Evolutionary conservation across 148 eudicot species (phyloP), one percentile per base, ranked within the genome.

Genomic region (Rhododendron ovatum): DNA sequence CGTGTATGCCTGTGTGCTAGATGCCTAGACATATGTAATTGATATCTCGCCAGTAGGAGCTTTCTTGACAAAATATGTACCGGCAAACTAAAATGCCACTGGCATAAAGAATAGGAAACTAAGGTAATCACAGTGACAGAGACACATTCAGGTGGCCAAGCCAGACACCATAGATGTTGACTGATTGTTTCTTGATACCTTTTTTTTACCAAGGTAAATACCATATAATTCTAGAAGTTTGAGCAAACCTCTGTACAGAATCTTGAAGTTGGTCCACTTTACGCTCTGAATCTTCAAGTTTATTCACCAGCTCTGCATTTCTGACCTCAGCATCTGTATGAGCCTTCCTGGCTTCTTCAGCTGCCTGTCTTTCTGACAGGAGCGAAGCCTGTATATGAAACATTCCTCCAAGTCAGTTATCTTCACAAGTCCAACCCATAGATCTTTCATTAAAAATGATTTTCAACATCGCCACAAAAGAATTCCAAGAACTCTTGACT

Each of bases 241-340:
- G 13, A 24, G 88, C 93, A 84, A 79, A 98, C 99, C 98, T 95
- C 90, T 95, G 98, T 61, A 91, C 87, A 53, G 96, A 94, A 45
- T 94, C 98, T 91, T 92, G 96, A 88, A 98, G 95, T 88, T 93
- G 91, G 76, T 91, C 88, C 35, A 92, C 91, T 87, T 89, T 92
- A 61, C 91, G 95, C 45, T 91, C 97, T 82, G 98, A 89, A 87
- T 93, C 98, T 89, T 93, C 98, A 82, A 94, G 88, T 80, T 92
- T 98, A 47, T 86, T 91, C 47, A 89, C 89, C 87, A 94, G 89
- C 85, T 94, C 95, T 47, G 90, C 86, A 84, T 90, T 94, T 84
- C 89, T 93, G 78, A 89, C 90, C 84, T 94, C 96, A 84, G 92
- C 91, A 75, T 91, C 94, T 76, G 85, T 85, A 83, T 82, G 82